Base-by-base conservation (phyloP, 805 yeast genomes). In the Candida broadrunensis region DNA sequence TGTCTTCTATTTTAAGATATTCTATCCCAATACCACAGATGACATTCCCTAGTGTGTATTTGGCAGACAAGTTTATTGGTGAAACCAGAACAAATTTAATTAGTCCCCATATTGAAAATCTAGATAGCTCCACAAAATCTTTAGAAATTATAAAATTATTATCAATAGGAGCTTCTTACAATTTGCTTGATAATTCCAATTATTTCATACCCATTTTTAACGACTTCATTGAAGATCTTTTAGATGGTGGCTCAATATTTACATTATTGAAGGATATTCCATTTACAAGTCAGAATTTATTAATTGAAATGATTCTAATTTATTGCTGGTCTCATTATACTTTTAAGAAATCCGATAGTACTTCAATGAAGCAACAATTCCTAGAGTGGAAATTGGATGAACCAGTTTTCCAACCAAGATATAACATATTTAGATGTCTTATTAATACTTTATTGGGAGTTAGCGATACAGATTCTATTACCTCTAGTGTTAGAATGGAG, bases 281-380 rank as follows among this genome's bases (percentile, higher is more conserved):
- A 8, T 15, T 50, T 0, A 50, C 58, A 17, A 39, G 58, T 4
- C 55, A 65, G 13, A 52, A 60, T 34, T 47, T 64, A 1, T 36
- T 75, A 16, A 35, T 72, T 11, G 80, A 75, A 24, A 51, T 69
- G 51, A 44, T 75, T 2, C 49, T 75, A 14, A 64, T 61, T 36
- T 76, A 73, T 45, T 70, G 76, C 40, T 70, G 72, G 55, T 56
- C 65, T 8, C 76, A 74, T 43, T 75, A 77, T 77, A 51, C 52
- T 17, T 70, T 56, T 42, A 40, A 45, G 5, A 15, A 36, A 21
- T n/a, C 32, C 12, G 29, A 25, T 7, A 30, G 35, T 7, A 25
- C 49, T 1, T 43, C 44, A 8, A 39, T 63, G 7, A 19, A 42
- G 16, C 20, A n/a, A 15, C 50, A 47, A 32, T 67, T 67, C 38